Base-by-base conservation (phyloP, 768 basidiomycete genomes). In the Suillus bovinus region DNA sequence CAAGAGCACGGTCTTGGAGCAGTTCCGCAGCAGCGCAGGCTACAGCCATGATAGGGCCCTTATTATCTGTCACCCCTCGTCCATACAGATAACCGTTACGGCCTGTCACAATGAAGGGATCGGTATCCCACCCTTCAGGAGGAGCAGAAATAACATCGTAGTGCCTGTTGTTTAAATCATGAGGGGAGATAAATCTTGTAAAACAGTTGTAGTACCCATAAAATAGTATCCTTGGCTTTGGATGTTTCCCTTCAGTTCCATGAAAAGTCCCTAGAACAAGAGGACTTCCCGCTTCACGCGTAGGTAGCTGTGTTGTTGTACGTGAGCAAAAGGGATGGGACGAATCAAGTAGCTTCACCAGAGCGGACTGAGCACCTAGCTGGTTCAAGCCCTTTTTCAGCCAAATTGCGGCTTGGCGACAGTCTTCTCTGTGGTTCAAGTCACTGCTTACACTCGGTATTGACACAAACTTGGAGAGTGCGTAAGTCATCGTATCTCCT, bases 81-180 rank as follows among this genome's bases (percentile, higher is more conserved):
- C 96, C 96, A 68, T 94, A 95, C 0, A 96, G 78, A 70, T 91
- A 95, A 0, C 94, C 95, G 68, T 98, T 94, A 13, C 86, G 83
- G 3, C 94, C 94, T 0, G 84, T 84, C 64, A 98, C 76, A 8
- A 77, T 80, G 77, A 94, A 99, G 0, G 97, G 96, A 62, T 94
- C 87, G 2, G 89, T 87, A 24, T 81, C 76, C 96, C 96, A 98
- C 14, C 88, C 85, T 7, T 84, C 79, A 11, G 78, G 74, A 0
- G 86, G 86, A 0, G 95, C 94, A 0, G 89, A 80, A 54, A 99
- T 93, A n/a, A 99, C 93, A 68, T 99, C 97, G 77, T 99, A 99
- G 73, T 99, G 97, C 2, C 93, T 93, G 54, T 4, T 20, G 24
- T 17, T 17, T 44, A 54, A 57, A 53, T 61, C n/a, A 61, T 41